A percentile compares a stretch with the other conserved stretches of the same genome.
Conservation (phyloP, 306 rosid species). For the Citrullus mucosospermus region DNA sequence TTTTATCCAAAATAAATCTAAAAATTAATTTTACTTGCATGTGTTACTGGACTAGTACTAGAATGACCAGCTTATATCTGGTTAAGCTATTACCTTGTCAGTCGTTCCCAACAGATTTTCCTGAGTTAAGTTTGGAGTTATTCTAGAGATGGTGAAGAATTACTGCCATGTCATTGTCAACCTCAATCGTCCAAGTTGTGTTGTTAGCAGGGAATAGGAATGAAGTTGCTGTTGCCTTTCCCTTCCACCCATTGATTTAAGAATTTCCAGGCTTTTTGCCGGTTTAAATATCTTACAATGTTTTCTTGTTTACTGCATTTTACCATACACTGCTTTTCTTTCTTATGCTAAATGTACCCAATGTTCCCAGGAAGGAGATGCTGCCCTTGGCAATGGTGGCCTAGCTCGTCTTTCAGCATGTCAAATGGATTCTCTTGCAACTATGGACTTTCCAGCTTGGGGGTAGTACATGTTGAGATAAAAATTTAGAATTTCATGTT, state of each 20-base stretch:
- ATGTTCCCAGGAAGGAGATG: constrained; percentile 63
- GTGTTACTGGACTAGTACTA: not conserved
- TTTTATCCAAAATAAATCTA: not conserved
- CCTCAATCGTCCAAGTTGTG: not conserved
- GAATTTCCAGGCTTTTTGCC: not conserved
- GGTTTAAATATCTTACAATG: not conserved
- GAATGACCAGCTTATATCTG: not conserved
- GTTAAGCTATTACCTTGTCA: not conserved
- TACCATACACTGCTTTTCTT: not conserved
- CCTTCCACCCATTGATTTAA: not conserved
- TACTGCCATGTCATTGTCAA: not conserved
- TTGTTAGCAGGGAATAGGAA: not conserved
- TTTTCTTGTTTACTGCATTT: not conserved
- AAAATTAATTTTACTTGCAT: not conserved
- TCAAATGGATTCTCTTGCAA: constrained; percentile 71
- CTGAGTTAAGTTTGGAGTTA: not conserved
- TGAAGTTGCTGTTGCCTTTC: not conserved
- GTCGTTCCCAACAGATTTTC: not conserved
- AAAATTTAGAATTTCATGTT: not conserved
- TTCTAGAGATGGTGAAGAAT: not conserved
- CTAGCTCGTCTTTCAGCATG: constrained; percentile 75
- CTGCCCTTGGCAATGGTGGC: constrained; percentile 74
- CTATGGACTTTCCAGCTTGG: constrained; percentile 79
- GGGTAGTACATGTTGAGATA: constrained; percentile 30
- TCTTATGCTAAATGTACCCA: not conserved